Evolutionary conservation across 2,329 filamentous ascomycete species (phyloP).

Genomic region (Fusarium acutatum): DNA sequence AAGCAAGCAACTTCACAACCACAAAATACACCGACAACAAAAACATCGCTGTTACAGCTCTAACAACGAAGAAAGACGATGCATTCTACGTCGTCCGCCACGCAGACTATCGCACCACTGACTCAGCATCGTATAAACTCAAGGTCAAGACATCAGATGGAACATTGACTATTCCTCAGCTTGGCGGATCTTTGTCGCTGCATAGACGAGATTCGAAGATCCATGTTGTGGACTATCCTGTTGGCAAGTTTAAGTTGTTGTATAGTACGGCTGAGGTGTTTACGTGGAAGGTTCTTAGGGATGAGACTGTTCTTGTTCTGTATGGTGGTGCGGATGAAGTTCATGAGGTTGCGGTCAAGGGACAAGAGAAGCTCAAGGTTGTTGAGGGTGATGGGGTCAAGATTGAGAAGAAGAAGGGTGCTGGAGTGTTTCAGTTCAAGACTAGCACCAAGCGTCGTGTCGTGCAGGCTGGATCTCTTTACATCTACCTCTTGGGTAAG

Average conservation of each 20-base stretch:
- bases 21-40: slow-evolving; percentile 62
- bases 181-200: slow-evolving; percentile 64
- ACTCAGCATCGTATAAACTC: slow-evolving; percentile 68
- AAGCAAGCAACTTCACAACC: slow-evolving; percentile 58
- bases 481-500: slow-evolving; percentile 52
- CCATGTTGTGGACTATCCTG: slow-evolving; percentile 71
- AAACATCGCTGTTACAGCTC: slow-evolving; percentile 67
- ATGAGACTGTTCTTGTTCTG: slow-evolving; percentile 68
- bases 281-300: slow-evolving; percentile 71
- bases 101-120: slow-evolving; percentile 67
- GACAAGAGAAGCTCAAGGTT: slow-evolving; percentile 13
- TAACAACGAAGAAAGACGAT: slow-evolving; percentile 60
- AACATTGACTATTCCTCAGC: slow-evolving; percentile 64
- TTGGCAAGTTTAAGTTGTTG: slow-evolving; percentile 66
- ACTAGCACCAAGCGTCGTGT: slow-evolving; percentile 42
- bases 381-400: slow-evolving; percentile 44
- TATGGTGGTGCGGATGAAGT: slow-evolving; percentile 70
- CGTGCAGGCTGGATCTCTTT: slow-evolving; percentile 49
- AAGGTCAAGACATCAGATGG: slow-evolving; percentile 65
- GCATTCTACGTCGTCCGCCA: slow-evolving; percentile 76
- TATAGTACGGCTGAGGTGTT: slow-evolving; percentile 77
- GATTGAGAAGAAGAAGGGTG: slow-evolving; percentile 22
- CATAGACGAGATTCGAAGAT: slow-evolving; percentile 73
- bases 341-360: slow-evolving; percentile 67
- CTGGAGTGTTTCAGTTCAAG: slow-evolving; percentile 46